A percentile compares a stretch with the other conserved stretches of the same genome.
phyloP scores from a whole-genome alignment of 148 eudicot genomes.

The Amaranthus cruentus region DNA sequence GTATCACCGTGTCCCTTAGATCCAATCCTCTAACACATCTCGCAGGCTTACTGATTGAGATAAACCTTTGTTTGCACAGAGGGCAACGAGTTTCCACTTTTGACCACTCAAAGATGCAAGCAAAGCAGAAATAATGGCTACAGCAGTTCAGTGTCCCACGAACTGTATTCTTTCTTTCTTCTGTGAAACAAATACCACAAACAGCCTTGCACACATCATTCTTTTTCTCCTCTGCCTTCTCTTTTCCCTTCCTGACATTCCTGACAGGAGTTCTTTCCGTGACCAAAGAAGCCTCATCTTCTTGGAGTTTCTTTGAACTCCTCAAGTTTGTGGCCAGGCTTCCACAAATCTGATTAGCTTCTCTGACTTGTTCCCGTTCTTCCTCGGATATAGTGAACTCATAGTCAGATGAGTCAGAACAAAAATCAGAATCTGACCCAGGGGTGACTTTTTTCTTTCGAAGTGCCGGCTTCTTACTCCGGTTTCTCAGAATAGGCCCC shows the following conservation, averaged over 20 bases:
- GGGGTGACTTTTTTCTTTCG: constrained; percentile 39
- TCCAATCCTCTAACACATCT: constrained; percentile 41
- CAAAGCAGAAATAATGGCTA: constrained; percentile 86
- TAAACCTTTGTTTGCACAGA: constrained; percentile 85
- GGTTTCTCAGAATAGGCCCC: constrained; percentile 25
- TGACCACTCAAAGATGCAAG: constrained; percentile 97
- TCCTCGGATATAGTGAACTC: constrained; percentile 94
- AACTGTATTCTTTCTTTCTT: constrained; percentile 70
- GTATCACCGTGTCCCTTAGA: constrained; percentile 43
- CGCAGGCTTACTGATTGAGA: constrained; percentile 60
- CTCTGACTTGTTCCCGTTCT: constrained; percentile 84
- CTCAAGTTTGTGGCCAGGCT: constrained; percentile 41
- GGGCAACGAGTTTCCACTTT: constrained; percentile 99
- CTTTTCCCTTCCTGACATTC: constrained; percentile 79
- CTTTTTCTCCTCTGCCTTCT: constrained; percentile 54
- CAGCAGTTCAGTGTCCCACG: constrained; percentile 85
- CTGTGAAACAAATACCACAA: constrained; percentile 92
- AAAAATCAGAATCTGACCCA: constrained; percentile 64
- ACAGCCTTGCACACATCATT: constrained; percentile 61
- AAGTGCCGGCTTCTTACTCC: constrained; percentile 27
- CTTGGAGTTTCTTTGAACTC: constrained; percentile 44
- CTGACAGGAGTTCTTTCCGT: constrained; percentile 42
- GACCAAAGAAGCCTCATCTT: constrained; percentile 31
- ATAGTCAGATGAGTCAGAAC: constrained; percentile 59
- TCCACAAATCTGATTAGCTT: constrained; percentile 57